Evolutionary conservation across 2,329 filamentous ascomycete species (phyloP), one percentile per base, ranked within the genome.

Genomic region (Westerdykella sp.): DNA sequence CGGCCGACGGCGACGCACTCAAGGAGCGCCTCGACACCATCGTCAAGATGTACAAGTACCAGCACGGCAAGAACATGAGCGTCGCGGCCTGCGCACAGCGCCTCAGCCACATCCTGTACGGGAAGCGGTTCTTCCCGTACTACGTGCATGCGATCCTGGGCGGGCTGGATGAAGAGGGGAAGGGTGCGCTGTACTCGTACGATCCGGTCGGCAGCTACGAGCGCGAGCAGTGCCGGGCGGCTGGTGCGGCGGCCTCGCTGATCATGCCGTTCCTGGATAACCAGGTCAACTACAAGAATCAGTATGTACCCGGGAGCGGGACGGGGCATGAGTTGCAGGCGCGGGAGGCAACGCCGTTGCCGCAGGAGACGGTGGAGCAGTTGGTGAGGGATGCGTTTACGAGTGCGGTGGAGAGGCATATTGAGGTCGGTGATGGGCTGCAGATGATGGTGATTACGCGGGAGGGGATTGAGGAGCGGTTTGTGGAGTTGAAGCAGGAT

Each of bases 191-290:
- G 48, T 98, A 96, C 77, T 93, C 86, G 52, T 98, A 98, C 73
- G 93, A 98, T 66, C 93, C 93, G 1, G 93, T 98, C 34, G 93
- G 93, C 56, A 95, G 87, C 67, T 98, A 97, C 72, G 93, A 98
- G 77, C 78, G 93, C 54, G 93, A 98, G 73, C 87, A 95, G 73
- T 96, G 90, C 73, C 83, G 91, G 53, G 90, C 93, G 30, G 93
- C 87, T 34, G 93, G 93, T 59, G 90, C 93, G 12, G 90, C 90
- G 15, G 85, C 88, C 42, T 93, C 87, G 62, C 73, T 98, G 69
- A 98, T 98, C 71, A 98, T 96, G 87, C 93, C 93, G 1, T 98
- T 98, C 77, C 73, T 98, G 63, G 93, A 98, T 70, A 98, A 98
- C 69, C 94, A 98, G 73, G 93, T 98, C 75, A 97, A 97, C 74